Evolutionary conservation across 2,329 filamentous ascomycete species (phyloP).

Genomic region (Fusarium anthophilum): DNA sequence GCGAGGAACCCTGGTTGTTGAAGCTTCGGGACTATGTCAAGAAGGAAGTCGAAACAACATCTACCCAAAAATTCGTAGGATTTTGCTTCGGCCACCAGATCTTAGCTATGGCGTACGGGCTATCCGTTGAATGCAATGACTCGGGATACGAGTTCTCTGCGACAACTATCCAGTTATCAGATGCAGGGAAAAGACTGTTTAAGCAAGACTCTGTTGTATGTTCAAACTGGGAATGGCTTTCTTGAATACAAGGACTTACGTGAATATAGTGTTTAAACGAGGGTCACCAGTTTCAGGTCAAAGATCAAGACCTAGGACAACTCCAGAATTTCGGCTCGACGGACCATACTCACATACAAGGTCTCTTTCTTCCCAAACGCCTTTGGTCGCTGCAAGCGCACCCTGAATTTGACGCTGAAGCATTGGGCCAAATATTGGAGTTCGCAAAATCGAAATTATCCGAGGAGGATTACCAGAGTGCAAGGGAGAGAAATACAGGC

Average conservation of each 20-base stretch:
- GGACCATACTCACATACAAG: not conserved
- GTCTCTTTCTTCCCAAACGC: not conserved
- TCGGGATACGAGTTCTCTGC: not conserved
- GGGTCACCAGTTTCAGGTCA: not conserved
- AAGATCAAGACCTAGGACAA: not conserved
- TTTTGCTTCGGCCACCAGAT: not conserved
- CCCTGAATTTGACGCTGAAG: not conserved
- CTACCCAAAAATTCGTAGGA: not conserved
- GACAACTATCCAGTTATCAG: not conserved
- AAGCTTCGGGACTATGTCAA: not conserved
- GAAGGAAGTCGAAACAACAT: not conserved
- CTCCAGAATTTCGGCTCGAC: not conserved
- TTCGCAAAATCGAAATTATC: not conserved
- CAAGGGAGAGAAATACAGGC: not conserved
- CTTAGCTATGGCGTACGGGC: not conserved
- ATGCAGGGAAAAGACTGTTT: not conserved
- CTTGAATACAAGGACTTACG: not conserved
- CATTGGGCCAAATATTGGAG: not conserved
- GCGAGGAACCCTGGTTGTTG: not conserved
- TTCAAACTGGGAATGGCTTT: fast-evolving
- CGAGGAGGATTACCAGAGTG: not conserved
- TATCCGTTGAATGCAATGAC: not conserved
- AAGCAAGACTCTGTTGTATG: not conserved
- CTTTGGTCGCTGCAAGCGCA: not conserved
- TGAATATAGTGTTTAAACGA: not conserved